Evolutionary conservation across 2,329 filamentous ascomycete species (phyloP), one percentile per base, ranked within the genome.

Genomic region (Penicillium sp.): DNA sequence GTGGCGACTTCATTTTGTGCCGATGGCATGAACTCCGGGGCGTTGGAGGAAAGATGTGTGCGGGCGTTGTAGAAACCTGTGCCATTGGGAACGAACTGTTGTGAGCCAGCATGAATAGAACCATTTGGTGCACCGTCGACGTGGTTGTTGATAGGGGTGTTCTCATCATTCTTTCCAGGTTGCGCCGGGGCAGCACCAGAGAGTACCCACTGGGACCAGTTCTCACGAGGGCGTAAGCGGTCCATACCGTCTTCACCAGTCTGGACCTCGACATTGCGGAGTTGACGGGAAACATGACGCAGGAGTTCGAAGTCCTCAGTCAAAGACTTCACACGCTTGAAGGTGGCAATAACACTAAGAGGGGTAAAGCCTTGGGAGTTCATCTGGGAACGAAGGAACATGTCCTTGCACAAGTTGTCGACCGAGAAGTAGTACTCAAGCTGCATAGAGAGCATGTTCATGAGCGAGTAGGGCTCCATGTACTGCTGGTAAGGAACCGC

Each of bases 341-440:
- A 99, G n/a, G 82, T 83, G 22, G 89, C 84, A 65, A 99, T 88
- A 57, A 96, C 84, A 33, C 84, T 82, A 51, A 99, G 78, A 50
- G 86, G 87, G 14, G 97, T 93, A 69, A 93, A 98, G 19, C 95
- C 95, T 73, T 98, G 90, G 1, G 90, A 90, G 71, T 99, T 93
- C 95, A 99, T 98, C 66, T 93, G 88, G 68, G 86, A 87, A 56
- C 95, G 88, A 57, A 99, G 82, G 75, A 87, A 98, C 69, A 90
- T 82, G 70, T 99, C 95, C 76, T 96, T 97, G 82, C 91, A 90
- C 49, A 98, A 82, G 72, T 99, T 99, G 69, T 97, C 90, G 27
- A 96, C 84, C 0, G 93, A 98, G 77, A 99, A 96, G 76, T 99
- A 99, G 79, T 97, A 99, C 69, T 96, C 91, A 79, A 84, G 71